These are phyloP conservation scores for Yamadazyma blattariae DNA, from an alignment of 1,139 yeast genomes.

Conservation along the genomic window DNA sequence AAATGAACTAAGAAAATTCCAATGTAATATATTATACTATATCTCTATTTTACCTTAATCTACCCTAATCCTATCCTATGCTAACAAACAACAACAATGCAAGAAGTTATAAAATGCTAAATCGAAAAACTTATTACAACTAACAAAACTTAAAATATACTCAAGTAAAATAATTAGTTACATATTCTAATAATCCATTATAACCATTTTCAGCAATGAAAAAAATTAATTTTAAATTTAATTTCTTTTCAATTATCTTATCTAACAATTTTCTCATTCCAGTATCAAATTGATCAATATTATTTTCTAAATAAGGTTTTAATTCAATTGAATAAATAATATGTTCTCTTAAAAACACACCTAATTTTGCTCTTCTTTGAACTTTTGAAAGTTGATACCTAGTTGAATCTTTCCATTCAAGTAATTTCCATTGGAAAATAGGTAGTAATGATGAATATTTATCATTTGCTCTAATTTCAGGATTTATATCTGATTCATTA, in stretches of 20 bases:
- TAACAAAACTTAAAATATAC: no score
- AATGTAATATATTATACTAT: no score
- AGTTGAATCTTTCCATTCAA: no score
- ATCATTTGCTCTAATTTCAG: neutral
- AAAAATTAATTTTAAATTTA: constrained; percentile 1
- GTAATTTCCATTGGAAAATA: constrained; percentile 3
- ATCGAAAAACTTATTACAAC: no score
- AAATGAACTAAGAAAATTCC: no score
- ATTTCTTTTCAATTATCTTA: neutral
- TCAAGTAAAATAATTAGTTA: no score
- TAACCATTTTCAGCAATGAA: neutral
- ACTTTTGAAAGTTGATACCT: neutral
- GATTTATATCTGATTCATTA: no score
- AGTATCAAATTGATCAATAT: neutral
- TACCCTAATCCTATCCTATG: no score
- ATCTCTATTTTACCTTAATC: no score
- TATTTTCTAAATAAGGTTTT: neutral
- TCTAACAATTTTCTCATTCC: neutral
- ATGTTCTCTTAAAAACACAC: neutral
- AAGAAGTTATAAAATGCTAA: no score
- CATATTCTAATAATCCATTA: constrained; percentile 1
- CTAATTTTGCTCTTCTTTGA: neutral
- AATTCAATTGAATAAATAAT: neutral
- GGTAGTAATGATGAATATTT: neutral
- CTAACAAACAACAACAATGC: no score